Percentiles rank a stretch among this genome's conserved stretches.
Conservation (phyloP, 1,284 basidiomycete species). For the Dichomitus squalens region DNA sequence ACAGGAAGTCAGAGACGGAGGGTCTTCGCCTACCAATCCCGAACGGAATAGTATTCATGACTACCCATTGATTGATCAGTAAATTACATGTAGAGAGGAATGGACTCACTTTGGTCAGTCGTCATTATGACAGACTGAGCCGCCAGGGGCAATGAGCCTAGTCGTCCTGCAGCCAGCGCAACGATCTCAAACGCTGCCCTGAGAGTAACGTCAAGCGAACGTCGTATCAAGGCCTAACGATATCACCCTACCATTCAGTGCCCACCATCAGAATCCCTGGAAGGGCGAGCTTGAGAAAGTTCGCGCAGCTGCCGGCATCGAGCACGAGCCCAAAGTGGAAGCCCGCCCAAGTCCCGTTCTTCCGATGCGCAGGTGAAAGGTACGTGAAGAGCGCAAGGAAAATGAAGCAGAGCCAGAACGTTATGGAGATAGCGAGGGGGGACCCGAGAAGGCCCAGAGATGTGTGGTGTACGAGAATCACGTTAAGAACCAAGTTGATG, state of each 20-base stretch:
- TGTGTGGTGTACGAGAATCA: constrained; percentile 62
- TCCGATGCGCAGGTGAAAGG: constrained; percentile 51
- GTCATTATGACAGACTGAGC: constrained; percentile 84
- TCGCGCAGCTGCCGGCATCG: constrained; percentile 48
- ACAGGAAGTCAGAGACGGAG: neutral
- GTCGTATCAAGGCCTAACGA: neutral
- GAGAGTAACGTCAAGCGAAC: neutral
- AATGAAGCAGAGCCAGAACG: constrained; percentile 69
- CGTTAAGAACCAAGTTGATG: constrained; percentile 62
- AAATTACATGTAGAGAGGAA: neutral
- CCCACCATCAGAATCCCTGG: constrained; percentile 80
- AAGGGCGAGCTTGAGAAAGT: constrained; percentile 65
- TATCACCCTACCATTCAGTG: constrained; percentile 64
- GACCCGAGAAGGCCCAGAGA: constrained; percentile 63
- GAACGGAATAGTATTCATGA: constrained; percentile 69
- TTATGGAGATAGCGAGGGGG: constrained; percentile 65
- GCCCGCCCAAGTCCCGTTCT: constrained; percentile 68
- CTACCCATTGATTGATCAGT: constrained; percentile 32
- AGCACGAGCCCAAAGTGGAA: constrained; percentile 49
- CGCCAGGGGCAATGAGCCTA: constrained; percentile 67
- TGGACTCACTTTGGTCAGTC: constrained; percentile 67
- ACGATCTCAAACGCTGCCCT: constrained; percentile 84
- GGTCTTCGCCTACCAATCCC: constrained; percentile 49
- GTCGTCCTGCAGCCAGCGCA: constrained; percentile 70
- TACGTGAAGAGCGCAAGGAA: constrained; percentile 51